Evolutionary conservation across 2,329 filamentous ascomycete genomes (phyloP).

Genomic region (Albophoma yamanashiensis): DNA sequence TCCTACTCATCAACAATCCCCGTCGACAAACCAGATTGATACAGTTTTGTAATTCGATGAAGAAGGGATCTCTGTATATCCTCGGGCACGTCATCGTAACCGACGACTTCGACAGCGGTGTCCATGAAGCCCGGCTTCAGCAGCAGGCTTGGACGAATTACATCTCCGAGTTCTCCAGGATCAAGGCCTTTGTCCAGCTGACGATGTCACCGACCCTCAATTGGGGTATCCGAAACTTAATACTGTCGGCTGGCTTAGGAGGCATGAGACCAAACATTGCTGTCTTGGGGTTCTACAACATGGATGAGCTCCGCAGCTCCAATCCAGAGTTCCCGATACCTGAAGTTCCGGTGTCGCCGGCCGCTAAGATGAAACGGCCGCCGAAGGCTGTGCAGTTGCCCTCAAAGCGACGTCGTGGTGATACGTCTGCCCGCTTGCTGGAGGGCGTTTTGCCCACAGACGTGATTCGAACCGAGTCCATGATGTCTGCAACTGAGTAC

Average conservation of each 20-base stretch:
- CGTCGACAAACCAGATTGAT: constrained; percentile 75
- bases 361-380: constrained; percentile 18
- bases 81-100: constrained; percentile 83
- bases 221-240: constrained; percentile 77
- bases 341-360: constrained; percentile 28
- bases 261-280: constrained; percentile 88
- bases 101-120: constrained; percentile 66
- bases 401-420: constrained; percentile 31
- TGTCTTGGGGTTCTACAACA: constrained; percentile 68
- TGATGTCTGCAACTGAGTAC: constrained; percentile 63
- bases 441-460: constrained; percentile 58
- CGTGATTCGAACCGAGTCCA: constrained; percentile 53
- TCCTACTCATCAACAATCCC: constrained; percentile 74
- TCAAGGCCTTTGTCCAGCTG: constrained; percentile 85
- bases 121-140: constrained; percentile 71
- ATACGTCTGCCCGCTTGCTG: constrained; percentile 44
- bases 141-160: constrained; percentile 78
- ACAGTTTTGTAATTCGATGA: constrained; percentile 84
- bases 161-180: constrained; percentile 68
- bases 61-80: constrained; percentile 78
- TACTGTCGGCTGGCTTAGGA: constrained; percentile 70
- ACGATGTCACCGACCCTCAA: constrained; percentile 72
- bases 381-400: constrained; percentile 19
- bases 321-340: constrained; percentile 46
- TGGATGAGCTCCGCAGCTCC: constrained; percentile 61